phyloP scores from a whole-genome alignment of 140 eudicot species.

The Oenanthe javanica region DNA sequence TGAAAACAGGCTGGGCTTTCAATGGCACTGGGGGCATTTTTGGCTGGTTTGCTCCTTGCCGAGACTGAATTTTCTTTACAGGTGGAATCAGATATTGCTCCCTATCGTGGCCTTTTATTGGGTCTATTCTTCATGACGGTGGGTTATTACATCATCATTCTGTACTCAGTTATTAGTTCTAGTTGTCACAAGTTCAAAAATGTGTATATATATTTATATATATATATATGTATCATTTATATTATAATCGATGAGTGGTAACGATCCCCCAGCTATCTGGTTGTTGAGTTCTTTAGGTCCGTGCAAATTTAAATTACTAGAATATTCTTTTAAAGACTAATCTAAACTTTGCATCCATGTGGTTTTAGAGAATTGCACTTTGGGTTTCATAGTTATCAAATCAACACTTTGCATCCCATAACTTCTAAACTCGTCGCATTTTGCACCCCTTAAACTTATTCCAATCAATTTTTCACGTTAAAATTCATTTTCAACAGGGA shows the following conservation, averaged over 20 bases:
- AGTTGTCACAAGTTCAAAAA: background rate
- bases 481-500: no score
- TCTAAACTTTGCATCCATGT: no score
- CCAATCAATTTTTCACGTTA: no score
- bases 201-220: no score
- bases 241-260: background rate
- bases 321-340: no score
- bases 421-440: no score
- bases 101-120: constrained; percentile 96
- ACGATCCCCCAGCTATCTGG: background rate
- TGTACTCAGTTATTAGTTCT: background rate
- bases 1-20: constrained; percentile 95
- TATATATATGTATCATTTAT: background rate
- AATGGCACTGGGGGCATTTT: constrained; percentile 98
- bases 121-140: constrained; percentile 99
- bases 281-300: background rate
- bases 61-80: constrained; percentile 98
- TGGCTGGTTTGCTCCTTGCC: constrained; percentile 98
- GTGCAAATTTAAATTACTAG: background rate
- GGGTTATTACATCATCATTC: constrained; percentile 12
- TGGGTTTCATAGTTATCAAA: no score
- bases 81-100: constrained; percentile 99
- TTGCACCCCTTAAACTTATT: no score
- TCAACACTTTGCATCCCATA: no score
- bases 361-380: no score